A percentile compares a stretch with the other conserved stretches of the same genome.
phyloP scores from a whole-genome alignment of 768 basidiomycete species.

The Hericium rajendrae region DNA sequence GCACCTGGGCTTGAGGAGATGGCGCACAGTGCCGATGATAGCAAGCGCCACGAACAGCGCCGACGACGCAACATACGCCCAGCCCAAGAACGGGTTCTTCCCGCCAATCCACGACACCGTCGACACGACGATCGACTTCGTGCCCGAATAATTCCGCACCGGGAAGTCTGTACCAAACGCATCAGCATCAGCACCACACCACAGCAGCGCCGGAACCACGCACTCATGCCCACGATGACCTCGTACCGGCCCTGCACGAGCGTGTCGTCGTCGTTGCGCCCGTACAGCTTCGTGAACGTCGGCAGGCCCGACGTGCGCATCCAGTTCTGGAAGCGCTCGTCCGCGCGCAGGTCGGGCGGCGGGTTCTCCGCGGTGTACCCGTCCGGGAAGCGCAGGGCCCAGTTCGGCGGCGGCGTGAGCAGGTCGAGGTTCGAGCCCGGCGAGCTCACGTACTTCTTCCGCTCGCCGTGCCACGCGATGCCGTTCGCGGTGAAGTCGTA shows the following conservation, averaged over 20 bases:
- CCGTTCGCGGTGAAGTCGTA: conserved; percentile 71
- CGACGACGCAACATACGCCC: conserved; percentile 91
- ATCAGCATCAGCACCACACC: not conserved
- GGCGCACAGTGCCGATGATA: conserved; percentile 80
- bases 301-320: conserved; percentile 97
- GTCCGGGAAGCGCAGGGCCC: conserved; percentile 63
- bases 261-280: conserved; percentile 71
- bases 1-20: conserved; percentile 87
- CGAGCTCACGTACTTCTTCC: conserved; percentile 72
- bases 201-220: conserved; percentile 22
- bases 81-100: conserved; percentile 96
- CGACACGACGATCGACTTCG: conserved; percentile 93
- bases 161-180: conserved; percentile 63
- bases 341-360: conserved; percentile 61
- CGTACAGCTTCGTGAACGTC: conserved; percentile 93
- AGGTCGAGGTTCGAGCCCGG: conserved; percentile 55
- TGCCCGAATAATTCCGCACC: conserved; percentile 82
- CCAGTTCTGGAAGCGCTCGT: conserved; percentile 99
- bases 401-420: conserved; percentile 91
- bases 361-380: conserved; percentile 56
- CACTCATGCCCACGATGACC: conserved; percentile 75
- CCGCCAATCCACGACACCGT: conserved; percentile 99
- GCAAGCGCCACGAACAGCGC: conserved; percentile 83
- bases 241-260: conserved; percentile 69
- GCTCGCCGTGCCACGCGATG: conserved; percentile 95